These are phyloP conservation scores for Catharanthus roseus DNA, from an alignment of 257 asterid genomes.

Conservation along the genomic window DNA sequence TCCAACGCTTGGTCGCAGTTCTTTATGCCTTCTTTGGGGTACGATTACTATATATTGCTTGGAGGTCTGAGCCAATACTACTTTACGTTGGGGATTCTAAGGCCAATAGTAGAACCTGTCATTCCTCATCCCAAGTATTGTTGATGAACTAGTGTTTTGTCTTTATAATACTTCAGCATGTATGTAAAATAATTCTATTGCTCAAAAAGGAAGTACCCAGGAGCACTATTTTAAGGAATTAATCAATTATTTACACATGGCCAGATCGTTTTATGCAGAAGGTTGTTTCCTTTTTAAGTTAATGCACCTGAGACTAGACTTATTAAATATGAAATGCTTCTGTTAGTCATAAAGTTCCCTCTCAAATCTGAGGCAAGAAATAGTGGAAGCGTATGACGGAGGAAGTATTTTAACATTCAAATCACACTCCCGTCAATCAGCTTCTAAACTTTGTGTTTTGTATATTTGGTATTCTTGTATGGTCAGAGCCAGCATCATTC, in stretches of 20 bases:
- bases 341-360: neutral
- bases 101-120: neutral
- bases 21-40: conserved; percentile 87
- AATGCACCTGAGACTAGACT: neutral
- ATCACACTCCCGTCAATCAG: neutral
- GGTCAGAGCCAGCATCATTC: neutral
- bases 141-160: neutral
- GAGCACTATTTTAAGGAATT: no score
- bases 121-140: neutral
- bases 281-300: neutral
- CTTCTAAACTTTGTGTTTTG: neutral
- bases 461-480: neutral
- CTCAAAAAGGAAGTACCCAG: neutral
- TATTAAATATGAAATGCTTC: neutral
- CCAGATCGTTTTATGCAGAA: neutral
- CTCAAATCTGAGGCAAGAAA: neutral
- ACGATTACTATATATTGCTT: conserved; percentile 86
- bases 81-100: neutral
- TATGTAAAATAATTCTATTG: neutral
- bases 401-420: neutral
- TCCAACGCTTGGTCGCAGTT: conserved; percentile 47
- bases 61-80: conserved; percentile 68
- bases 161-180: no score
- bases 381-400: neutral
- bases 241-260: neutral